Evolutionary conservation across 148 eudicot genomes (phyloP).

Genomic region (Tetragonia tetragonoides): DNA sequence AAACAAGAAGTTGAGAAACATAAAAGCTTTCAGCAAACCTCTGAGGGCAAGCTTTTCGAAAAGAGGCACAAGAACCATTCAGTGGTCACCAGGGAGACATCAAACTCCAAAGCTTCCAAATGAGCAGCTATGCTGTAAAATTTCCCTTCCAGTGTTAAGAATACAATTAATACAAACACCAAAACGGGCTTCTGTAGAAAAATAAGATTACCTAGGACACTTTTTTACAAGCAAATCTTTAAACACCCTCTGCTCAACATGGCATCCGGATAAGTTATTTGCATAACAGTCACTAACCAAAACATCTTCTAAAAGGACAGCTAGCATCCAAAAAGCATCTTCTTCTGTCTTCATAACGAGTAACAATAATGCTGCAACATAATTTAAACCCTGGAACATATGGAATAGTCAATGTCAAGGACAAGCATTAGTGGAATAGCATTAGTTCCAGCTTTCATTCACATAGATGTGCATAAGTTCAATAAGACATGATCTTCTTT

Average conservation of each 20-base stretch:
- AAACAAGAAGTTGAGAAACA: neutral
- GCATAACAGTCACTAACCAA: conserved; percentile 85
- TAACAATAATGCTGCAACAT: conserved; percentile 85
- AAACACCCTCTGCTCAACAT: conserved; percentile 96
- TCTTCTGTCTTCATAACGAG: conserved; percentile 99
- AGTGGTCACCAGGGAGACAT: conserved; percentile 91
- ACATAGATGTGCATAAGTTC: neutral
- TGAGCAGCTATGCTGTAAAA: conserved; percentile 82
- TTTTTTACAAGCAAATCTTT: conserved; percentile 72
- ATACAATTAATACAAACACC: neutral
- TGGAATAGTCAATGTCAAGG: neutral
- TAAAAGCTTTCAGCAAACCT: conserved; percentile 43
- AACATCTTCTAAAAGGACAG: conserved; percentile 88
- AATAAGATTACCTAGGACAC: conserved; percentile 64
- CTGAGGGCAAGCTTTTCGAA: conserved; percentile 96
- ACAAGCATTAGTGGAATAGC: no score
- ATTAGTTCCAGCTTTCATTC: neutral
- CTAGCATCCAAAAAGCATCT: conserved; percentile 99
- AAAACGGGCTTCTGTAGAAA: conserved; percentile 3
- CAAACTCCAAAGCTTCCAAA: conserved; percentile 83
- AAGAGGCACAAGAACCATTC: conserved; percentile 99
- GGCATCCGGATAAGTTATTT: conserved; percentile 86
- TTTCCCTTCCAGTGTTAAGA: conserved; percentile 13
- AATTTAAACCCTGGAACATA: conserved; percentile 75
- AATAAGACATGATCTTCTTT: neutral